A percentile compares a stretch with the other conserved stretches of the same genome.
phyloP scores from a whole-genome alignment of 352 stramenopile genomes.

The Globisporangium recalcitrans region DNA sequence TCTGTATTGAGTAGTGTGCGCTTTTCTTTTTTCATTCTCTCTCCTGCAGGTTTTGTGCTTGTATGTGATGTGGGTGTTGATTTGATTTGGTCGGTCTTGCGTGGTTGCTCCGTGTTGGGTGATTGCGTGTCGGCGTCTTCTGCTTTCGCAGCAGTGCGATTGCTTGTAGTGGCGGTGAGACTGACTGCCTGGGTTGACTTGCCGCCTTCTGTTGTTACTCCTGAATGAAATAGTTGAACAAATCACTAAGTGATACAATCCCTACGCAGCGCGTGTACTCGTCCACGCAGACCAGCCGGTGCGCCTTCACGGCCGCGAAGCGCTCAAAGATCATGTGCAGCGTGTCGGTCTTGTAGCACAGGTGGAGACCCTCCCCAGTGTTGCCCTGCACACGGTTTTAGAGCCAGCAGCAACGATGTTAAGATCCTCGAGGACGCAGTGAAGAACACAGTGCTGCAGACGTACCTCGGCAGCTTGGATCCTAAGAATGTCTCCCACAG shows the following conservation, averaged over 20 bases:
- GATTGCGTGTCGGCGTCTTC: neutral
- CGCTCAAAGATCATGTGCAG: constrained; percentile 89
- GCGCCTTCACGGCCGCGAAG: constrained; percentile 82
- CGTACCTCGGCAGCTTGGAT: constrained; percentile 80
- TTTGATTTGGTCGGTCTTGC: neutral
- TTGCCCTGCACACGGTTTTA: constrained; percentile 42
- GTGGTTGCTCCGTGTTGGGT: neutral
- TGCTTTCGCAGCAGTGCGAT: neutral
- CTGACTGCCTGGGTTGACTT: neutral
- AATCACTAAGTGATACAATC: constrained; percentile 82
- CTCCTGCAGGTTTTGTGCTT: too few species aligned
- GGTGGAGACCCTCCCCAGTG: constrained; percentile 71
- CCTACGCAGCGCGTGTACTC: constrained; percentile 78
- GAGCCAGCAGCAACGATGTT: too few species aligned
- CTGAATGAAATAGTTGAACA: constrained; percentile 90
- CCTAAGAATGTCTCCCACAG: constrained; percentile 81
- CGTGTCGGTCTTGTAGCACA: constrained; percentile 87
- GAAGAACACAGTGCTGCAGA: neutral
- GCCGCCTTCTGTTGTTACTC: constrained; percentile 26
- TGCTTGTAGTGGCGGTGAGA: neutral
- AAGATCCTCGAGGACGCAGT: neutral
- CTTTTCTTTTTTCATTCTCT: neutral
- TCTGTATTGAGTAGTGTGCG: constrained; percentile 15
- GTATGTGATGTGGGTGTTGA: neutral
- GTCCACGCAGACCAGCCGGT: constrained; percentile 83